These are phyloP conservation scores for Colletotrichum abscissum DNA, from an alignment of 2,329 filamentous ascomycete species.

Conservation along the genomic window DNA sequence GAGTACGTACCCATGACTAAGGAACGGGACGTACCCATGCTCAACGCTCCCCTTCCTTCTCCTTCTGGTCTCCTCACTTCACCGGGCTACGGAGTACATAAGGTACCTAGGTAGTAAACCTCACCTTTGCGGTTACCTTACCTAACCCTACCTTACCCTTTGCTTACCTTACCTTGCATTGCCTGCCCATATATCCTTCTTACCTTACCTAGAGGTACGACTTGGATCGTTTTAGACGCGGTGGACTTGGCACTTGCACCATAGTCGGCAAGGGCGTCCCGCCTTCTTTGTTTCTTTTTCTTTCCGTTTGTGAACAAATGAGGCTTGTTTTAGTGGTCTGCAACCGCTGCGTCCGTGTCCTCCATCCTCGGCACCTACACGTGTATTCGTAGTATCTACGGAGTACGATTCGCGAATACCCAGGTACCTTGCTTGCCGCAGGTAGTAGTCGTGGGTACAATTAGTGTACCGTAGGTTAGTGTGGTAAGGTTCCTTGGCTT, in stretches of 20 bases:
- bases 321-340: too few relatives aligned
- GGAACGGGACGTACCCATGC: not conserved
- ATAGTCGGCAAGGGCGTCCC: not conserved
- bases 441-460: too few relatives aligned
- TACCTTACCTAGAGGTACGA: not conserved
- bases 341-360: not conserved
- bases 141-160: too few relatives aligned
- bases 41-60: not conserved
- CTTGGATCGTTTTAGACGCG: constrained; percentile 7
- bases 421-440: too few relatives aligned
- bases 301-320: not conserved
- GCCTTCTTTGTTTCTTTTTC: not conserved
- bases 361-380: not conserved
- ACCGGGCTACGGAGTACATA: too few relatives aligned
- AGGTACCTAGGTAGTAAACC: too few relatives aligned
- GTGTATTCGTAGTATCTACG: too few relatives aligned
- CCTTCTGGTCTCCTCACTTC: not conserved
- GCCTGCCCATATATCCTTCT: not conserved
- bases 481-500: not conserved
- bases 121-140: not conserved
- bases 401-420: too few relatives aligned
- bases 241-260: not conserved
- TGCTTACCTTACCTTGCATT: not conserved
- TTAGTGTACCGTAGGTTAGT: too few relatives aligned
- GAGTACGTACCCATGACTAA: not conserved